Percentiles rank a stretch among this genome's conserved stretches.
Conservation (phyloP, 345 rosid species). For the Lagerstroemia speciosa region DNA sequence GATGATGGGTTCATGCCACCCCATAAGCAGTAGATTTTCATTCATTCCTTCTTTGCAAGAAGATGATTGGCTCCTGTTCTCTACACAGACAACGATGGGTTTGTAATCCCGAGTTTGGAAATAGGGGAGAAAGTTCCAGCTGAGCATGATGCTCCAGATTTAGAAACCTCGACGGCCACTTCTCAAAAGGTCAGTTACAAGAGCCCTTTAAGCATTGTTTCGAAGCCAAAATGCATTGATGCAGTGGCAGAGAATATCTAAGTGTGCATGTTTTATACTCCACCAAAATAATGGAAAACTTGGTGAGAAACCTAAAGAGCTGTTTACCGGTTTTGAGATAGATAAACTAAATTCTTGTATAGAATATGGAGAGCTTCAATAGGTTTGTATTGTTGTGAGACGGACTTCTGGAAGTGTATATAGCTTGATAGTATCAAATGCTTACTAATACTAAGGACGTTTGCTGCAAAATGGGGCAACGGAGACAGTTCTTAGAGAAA, state of each 20-base stretch:
- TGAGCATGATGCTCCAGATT: conserved; percentile 27
- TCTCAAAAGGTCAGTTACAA: conserved; percentile 44
- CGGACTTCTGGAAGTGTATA: too few relatives aligned
- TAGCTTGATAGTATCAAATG: not conserved
- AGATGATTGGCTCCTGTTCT: not conserved
- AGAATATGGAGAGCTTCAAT: not conserved
- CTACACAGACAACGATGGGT: conserved; percentile 75
- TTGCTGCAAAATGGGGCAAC: not conserved
- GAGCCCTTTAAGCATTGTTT: not conserved
- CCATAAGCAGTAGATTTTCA: not conserved
- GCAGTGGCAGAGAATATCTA: not conserved
- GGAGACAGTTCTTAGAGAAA: not conserved
- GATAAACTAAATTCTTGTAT: not conserved
- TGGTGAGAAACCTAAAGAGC: not conserved
- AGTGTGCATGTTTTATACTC: not conserved
- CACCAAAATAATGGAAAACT: not conserved
- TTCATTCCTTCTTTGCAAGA: not conserved
- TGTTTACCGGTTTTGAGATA: not conserved
- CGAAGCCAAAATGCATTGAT: not conserved
- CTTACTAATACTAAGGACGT: not conserved
- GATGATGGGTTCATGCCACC: not conserved
- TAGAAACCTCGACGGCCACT: conserved; percentile 38
- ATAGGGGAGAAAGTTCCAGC: conserved; percentile 29
- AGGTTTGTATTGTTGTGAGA: not conserved
- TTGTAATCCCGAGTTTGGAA: conserved; percentile 93